Percentiles rank a stretch among this genome's conserved stretches.
These are phyloP conservation scores for Fusarium compactum DNA, from an alignment of 2,329 filamentous ascomycete species.

Conservation along the genomic window DNA sequence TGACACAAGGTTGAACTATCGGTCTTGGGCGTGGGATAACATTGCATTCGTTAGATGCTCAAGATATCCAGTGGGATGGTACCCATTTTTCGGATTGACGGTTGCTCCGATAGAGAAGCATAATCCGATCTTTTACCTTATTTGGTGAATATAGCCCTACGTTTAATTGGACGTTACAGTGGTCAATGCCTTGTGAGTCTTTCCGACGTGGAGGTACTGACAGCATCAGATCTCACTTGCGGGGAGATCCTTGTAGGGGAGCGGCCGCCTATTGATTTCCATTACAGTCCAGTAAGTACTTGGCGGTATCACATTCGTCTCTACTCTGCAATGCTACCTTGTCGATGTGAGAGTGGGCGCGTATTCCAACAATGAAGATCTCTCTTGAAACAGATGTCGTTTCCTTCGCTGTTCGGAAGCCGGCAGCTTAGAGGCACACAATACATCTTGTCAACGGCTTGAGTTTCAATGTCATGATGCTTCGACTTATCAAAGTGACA, in stretches of 20 bases:
- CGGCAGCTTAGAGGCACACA: conserved; percentile 8
- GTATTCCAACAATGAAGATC: conserved; percentile 5
- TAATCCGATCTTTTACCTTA: conserved; percentile 7
- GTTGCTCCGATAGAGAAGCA: conserved; percentile 18
- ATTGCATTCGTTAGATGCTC: conserved; percentile 3
- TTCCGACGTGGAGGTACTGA: conserved; percentile 1
- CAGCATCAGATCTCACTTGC: conserved; percentile 20
- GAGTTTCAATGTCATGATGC: conserved; percentile 26
- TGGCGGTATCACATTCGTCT: conserved; percentile 4
- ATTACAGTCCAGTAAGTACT: not conserved
- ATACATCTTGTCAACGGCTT: not conserved
- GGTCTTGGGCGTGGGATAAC: conserved; percentile 17
- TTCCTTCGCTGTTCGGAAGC: not conserved
- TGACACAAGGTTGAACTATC: not conserved
- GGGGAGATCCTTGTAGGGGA: conserved; percentile 21
- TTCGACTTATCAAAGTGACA: not conserved
- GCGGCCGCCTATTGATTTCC: conserved; percentile 37
- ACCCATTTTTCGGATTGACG: conserved; percentile 20
- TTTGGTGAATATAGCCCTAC: conserved; percentile 3
- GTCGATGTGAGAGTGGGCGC: too few species aligned
- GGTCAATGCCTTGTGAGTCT: not conserved
- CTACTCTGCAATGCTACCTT: not conserved
- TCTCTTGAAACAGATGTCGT: conserved; percentile 17
- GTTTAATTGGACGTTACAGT: not conserved
- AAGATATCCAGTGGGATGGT: conserved; percentile 4